These are phyloP conservation scores for Leishmania gerbilli DNA, from an alignment of 208 protist genomes.

Conservation along the genomic window DNA sequence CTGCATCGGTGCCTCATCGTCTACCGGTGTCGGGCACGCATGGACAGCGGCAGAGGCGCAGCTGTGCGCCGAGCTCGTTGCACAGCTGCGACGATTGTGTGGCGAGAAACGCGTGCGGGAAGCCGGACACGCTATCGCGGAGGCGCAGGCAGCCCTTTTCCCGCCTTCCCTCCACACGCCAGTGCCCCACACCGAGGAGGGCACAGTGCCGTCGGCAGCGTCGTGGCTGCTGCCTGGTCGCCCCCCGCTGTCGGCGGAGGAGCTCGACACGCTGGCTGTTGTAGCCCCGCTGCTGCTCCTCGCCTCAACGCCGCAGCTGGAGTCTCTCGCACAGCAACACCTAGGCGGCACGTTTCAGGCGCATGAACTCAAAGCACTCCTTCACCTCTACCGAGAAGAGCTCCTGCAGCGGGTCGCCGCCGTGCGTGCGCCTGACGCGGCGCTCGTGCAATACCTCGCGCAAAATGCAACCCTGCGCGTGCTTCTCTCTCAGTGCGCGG, in stretches of 20 bases:
- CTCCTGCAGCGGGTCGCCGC: conserved; percentile 27
- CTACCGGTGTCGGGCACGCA: neutral
- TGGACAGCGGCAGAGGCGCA: conserved; percentile 29
- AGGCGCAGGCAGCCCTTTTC: conserved; percentile 6
- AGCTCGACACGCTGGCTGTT: conserved; percentile 43
- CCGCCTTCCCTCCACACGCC: neutral
- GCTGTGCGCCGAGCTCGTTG: conserved; percentile 18
- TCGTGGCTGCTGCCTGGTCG: conserved; percentile 25
- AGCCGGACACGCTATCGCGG: conserved; percentile 17
- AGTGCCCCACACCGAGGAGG: neutral
- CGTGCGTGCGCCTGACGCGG: conserved; percentile 15
- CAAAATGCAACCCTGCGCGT: conserved; percentile 38
- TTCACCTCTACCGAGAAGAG: conserved; percentile 39
- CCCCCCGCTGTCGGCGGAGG: conserved; percentile 7
- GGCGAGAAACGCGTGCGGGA: conserved; percentile 38
- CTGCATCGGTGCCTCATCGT: conserved; percentile 5
- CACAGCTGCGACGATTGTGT: conserved; percentile 15
- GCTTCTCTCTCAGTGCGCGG: conserved; percentile 19
- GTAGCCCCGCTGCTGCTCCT: conserved; percentile 54
- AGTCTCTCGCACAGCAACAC: conserved; percentile 37
- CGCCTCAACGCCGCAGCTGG: conserved; percentile 45
- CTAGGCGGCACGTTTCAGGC: conserved; percentile 43
- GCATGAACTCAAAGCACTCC: conserved; percentile 56
- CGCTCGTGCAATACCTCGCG: conserved; percentile 41
- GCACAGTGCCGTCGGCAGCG: neutral